phyloP scores from a whole-genome alignment of 352 stramenopile species.

The Pythium guiyangense region DNA sequence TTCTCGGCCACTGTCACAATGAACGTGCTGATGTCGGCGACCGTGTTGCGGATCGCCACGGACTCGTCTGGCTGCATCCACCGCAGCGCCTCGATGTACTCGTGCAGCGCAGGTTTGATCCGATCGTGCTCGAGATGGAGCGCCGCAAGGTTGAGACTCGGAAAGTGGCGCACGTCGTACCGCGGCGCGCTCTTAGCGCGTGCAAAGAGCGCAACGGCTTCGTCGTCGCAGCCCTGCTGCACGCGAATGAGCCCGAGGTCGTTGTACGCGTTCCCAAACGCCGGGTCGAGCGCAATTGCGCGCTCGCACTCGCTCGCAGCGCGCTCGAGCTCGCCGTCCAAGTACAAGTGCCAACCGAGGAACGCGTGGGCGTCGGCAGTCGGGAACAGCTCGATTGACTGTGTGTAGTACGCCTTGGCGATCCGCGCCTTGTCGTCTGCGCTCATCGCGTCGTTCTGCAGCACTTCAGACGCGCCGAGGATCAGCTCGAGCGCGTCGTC shows the following conservation, averaged over 20 bases:
- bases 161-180: constrained; percentile 68
- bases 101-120: constrained; percentile 55
- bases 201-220: constrained; percentile 53
- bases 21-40: constrained; percentile 60
- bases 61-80: constrained; percentile 58
- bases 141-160: constrained; percentile 57
- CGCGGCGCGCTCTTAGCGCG: constrained; percentile 53
- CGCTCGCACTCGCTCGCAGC: constrained; percentile 50
- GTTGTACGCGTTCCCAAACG: constrained; percentile 72
- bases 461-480: constrained; percentile 36
- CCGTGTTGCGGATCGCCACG: constrained; percentile 57
- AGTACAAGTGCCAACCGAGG: constrained; percentile 62
- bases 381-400: constrained; percentile 61
- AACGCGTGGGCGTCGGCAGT: constrained; percentile 68
- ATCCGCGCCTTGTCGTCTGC: constrained; percentile 47
- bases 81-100: constrained; percentile 74
- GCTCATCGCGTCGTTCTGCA: constrained; percentile 35
- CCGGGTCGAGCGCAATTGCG: constrained; percentile 61
- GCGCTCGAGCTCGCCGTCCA: constrained; percentile 50
- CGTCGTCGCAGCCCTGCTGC: constrained; percentile 49
- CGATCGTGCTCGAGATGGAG: constrained; percentile 61
- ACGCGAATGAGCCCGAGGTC: constrained; percentile 63
- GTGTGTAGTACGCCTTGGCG: constrained; percentile 58
- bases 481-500: constrained; percentile 52
- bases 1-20: constrained; percentile 49